These are phyloP conservation scores for Pelargonium citronellum DNA, from an alignment of 441 rosid species.

Conservation along the genomic window DNA sequence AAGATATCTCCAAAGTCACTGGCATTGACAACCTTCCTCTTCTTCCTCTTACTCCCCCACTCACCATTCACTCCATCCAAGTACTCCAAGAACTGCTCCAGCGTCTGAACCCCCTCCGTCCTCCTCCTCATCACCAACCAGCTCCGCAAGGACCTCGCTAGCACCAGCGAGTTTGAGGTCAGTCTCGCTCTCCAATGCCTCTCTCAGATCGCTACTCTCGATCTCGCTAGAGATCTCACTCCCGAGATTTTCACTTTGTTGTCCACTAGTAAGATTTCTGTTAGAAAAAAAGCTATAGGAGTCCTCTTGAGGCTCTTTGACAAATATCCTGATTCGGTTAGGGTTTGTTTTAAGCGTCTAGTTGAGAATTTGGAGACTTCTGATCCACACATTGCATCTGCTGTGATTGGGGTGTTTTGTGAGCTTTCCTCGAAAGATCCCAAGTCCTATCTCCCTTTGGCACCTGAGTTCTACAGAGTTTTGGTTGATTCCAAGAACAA, in stretches of 20 bases:
- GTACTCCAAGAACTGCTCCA: slow-evolving; percentile 35
- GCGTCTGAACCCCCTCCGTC: slow-evolving; percentile 33
- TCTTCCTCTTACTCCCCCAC: slow-evolving; percentile 51
- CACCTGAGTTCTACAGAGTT: slow-evolving; percentile 77
- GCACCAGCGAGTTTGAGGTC: slow-evolving; percentile 58
- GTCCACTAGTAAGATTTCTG: slow-evolving; percentile 51
- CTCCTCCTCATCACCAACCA: slow-evolving; percentile 64
- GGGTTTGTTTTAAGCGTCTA: slow-evolving; percentile 75
- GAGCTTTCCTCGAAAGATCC: slow-evolving; percentile 71
- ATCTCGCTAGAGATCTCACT: slow-evolving; percentile 76
- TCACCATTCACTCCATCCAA: slow-evolving; percentile 41
- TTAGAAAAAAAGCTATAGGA: slow-evolving; percentile 64
- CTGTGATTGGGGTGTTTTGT: slow-evolving; percentile 71
- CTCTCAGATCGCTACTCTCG: slow-evolving; percentile 58
- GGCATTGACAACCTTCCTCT: slow-evolving; percentile 45
- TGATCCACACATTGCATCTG: slow-evolving; percentile 53
- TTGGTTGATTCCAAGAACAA: slow-evolving; percentile 81
- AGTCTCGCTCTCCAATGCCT: slow-evolving; percentile 75
- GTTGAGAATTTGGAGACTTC: slow-evolving; percentile 73
- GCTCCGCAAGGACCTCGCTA: slow-evolving; percentile 66
- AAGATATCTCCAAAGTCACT: slow-evolving; percentile 26
- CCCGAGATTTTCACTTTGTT: slow-evolving; percentile 67
- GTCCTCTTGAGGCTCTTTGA: slow-evolving; percentile 65
- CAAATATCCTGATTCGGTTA: slow-evolving; percentile 75
- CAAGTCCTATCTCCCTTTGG: slow-evolving; percentile 66